phyloP scores from a whole-genome alignment of 179 eudicot species.

The Patellifolia procumbens region DNA sequence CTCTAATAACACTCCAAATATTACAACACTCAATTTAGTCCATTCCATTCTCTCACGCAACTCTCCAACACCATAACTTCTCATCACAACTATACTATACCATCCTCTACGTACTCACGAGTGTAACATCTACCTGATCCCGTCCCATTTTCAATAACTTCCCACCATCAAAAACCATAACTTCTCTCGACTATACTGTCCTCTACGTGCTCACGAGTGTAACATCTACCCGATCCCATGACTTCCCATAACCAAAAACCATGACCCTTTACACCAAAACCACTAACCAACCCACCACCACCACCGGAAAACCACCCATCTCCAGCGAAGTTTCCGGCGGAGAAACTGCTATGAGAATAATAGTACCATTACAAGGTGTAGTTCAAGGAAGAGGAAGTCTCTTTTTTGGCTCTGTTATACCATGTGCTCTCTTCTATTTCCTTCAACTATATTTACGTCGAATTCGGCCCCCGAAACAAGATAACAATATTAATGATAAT shows the following conservation, averaged over 20 bases:
- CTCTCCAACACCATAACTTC: background rate
- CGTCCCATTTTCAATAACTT: too few species aligned
- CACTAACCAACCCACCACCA: conserved; percentile 15
- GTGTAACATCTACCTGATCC: too few species aligned
- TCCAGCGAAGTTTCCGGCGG: conserved; percentile 29
- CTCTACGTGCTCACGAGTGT: too few species aligned
- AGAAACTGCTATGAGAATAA: conserved; percentile 72
- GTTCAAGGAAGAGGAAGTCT: conserved; percentile 89
- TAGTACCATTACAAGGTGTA: conserved; percentile 86
- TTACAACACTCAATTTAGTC: background rate
- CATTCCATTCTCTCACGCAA: conserved; percentile 2
- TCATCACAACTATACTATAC: too few species aligned
- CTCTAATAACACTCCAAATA: too few species aligned
- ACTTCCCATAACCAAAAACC: background rate
- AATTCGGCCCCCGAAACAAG: conserved; percentile 27
- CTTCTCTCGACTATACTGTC: too few species aligned
- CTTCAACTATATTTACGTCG: conserved; percentile 70
- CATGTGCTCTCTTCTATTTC: conserved; percentile 83
- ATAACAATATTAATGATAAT: conserved; percentile 7
- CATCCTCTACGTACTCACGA: too few species aligned
- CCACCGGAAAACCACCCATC: conserved; percentile 11
- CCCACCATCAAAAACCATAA: too few species aligned
- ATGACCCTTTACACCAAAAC: conserved; percentile 30
- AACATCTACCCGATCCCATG: too few species aligned
- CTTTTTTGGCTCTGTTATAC: conserved; percentile 69